phyloP scores from a whole-genome alignment of 352 stramenopile species.

The Sclerospora graminicola region DNA sequence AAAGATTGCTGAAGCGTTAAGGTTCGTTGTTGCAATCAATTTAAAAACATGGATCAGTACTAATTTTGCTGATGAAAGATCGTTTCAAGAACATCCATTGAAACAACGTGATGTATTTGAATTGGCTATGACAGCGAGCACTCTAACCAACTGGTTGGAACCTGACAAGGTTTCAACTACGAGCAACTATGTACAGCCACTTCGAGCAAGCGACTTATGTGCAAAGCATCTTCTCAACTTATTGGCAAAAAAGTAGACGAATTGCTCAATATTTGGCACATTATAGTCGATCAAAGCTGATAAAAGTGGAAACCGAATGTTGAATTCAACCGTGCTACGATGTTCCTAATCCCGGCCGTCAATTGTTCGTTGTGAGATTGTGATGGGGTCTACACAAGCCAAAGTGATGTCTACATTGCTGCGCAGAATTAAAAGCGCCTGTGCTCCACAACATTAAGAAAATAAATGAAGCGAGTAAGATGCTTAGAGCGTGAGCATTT shows the following conservation, averaged over 20 bases:
- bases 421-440: too few relatives aligned
- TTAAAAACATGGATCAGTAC: not conserved
- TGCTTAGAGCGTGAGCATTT: too few relatives aligned
- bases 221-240: conserved; percentile 24
- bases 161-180: not conserved
- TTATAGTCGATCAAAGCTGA: too few relatives aligned
- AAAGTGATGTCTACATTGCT: too few relatives aligned
- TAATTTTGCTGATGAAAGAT: conserved; percentile 4
- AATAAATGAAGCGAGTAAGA: too few relatives aligned
- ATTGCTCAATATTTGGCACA: not conserved
- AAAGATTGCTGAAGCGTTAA: conserved; percentile 26
- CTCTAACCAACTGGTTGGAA: conserved; percentile 19
- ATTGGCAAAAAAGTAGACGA: conserved; percentile 7
- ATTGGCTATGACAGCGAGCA: conserved; percentile 23
- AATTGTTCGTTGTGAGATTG: too few relatives aligned
- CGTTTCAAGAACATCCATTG: conserved; percentile 1
- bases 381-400: too few relatives aligned
- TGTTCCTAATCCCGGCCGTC: too few relatives aligned
- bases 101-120: conserved; percentile 5
- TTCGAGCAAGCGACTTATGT: conserved; percentile 38
- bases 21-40: conserved; percentile 8
- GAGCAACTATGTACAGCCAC: conserved; percentile 2
- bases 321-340: too few relatives aligned
- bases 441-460: too few relatives aligned
- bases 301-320: too few relatives aligned